phyloP scores from a whole-genome alignment of 768 basidiomycete genomes.

The Dentipellis sp. region DNA sequence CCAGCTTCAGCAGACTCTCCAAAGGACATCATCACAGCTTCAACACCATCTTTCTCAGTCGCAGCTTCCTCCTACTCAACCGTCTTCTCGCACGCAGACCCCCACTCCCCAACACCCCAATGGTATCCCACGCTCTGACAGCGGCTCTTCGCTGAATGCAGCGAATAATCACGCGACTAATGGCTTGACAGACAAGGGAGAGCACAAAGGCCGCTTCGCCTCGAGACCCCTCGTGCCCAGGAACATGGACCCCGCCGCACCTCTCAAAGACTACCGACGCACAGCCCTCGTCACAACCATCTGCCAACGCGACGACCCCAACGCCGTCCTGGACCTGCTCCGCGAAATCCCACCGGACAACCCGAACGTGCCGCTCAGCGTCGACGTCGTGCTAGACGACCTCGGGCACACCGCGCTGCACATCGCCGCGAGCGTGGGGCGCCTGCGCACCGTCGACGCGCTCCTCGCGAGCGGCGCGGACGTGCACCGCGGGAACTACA shows the following conservation, averaged over 20 bases:
- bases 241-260: slow-evolving; percentile 40
- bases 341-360: slow-evolving; percentile 48
- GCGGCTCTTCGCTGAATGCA: slow-evolving; percentile 33
- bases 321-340: slow-evolving; percentile 49
- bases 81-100: slow-evolving; percentile 21
- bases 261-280: slow-evolving; percentile 42
- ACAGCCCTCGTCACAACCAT: slow-evolving; percentile 58
- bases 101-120: slow-evolving; percentile 10
- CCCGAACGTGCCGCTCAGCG: slow-evolving; percentile 33
- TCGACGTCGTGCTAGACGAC: slow-evolving; percentile 87
- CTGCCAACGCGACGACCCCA: slow-evolving; percentile 61
- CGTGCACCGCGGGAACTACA: slow-evolving; percentile 82
- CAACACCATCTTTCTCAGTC: slow-evolving; percentile 20
- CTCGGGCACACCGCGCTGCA: slow-evolving; percentile 93
- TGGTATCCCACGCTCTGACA: slow-evolving; percentile 15
- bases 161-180: slow-evolving; percentile 23
- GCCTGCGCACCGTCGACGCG: slow-evolving; percentile 54
- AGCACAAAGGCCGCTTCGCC: slow-evolving; percentile 50
- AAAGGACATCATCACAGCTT: slow-evolving; percentile 17
- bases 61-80: slow-evolving; percentile 11
- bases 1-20: slow-evolving; percentile 1
- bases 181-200: slow-evolving; percentile 32
- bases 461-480: slow-evolving; percentile 79
- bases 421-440: slow-evolving; percentile 80
- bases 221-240: slow-evolving; percentile 51